phyloP scores from a whole-genome alignment of 169 alveolate genomes.

The Plasmodium vivax region DNA sequence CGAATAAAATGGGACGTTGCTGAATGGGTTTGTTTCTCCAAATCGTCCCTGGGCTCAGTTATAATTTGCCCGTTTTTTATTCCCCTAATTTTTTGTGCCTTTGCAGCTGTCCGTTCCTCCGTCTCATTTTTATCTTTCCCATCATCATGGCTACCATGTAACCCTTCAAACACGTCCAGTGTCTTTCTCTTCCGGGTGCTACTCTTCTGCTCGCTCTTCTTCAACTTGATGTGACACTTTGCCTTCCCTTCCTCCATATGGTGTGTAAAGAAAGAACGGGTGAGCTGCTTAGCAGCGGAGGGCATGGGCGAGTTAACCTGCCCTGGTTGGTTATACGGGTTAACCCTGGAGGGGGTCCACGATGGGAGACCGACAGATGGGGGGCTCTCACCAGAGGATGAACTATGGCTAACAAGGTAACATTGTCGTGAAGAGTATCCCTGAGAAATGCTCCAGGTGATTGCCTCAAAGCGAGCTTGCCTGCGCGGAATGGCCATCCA shows the following conservation, averaged over 20 bases:
- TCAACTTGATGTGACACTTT: constrained; percentile 21
- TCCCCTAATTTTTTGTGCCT: constrained; percentile 25
- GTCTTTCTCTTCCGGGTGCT: not conserved
- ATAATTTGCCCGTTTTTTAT: constrained; percentile 34
- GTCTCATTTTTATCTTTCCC: not conserved
- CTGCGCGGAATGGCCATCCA: not conserved
- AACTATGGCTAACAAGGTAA: not conserved
- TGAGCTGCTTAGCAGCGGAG: not conserved
- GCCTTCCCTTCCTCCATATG: not conserved
- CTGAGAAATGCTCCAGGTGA: not conserved
- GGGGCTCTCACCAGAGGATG: not conserved
- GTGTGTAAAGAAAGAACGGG: not conserved
- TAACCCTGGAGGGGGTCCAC: not conserved
- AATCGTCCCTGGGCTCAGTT: not conserved
- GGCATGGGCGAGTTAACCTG: not conserved
- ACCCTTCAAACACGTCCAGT: constrained; percentile 2
- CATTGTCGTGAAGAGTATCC: not conserved
- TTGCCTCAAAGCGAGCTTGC: not conserved
- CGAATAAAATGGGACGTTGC: constrained; percentile 20
- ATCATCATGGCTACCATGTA: not conserved
- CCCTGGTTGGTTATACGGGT: not conserved
- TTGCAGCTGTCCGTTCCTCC: not conserved
- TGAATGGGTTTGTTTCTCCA: not conserved
- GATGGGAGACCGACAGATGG: not conserved
- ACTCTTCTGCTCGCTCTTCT: not conserved